Evolutionary conservation across 495 filamentous ascomycete genomes (phyloP), one percentile per base, ranked within the genome.

Genomic region (Xylaria castorea): DNA sequence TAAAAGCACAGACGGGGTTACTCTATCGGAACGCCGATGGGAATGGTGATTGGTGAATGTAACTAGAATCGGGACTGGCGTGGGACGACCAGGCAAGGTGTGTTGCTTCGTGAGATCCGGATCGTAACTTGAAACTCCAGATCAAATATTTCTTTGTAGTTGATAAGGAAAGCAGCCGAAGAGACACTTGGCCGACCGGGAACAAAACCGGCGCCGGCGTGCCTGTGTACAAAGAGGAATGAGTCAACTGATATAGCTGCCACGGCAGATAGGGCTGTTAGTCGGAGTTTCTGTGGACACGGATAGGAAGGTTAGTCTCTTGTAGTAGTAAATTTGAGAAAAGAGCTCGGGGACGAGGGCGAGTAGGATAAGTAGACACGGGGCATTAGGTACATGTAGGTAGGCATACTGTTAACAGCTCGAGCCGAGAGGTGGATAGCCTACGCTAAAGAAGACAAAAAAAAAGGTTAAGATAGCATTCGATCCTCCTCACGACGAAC

Each of bases 21-120:
- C 63, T 65, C 57, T 76, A 67, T 74, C 70, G 70, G 72, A 75
- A 70, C 61, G 55, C 66, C 71, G 48, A 71, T 44, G 73, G 62
- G 73, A 73, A 66, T 72, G 65, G 70, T 79, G 76, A 79, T 78
- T 78, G 78, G 78, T 50, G 74, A 70, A 69, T 38, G 62, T 5
- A 50, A 44, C 38, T 64, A 51, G 36, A 67, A 74, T 74, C 67
- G 71, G 65, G 55, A 44, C 30, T 65, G 73, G 55, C 69, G 65
- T 55, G 34, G 30, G 34, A 68, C 53, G 53, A 27, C 51, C 27
- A 34, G n/a, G 50, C 60, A 34, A 44, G 32, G 34, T 44, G 48
- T 65, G 58, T 65, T 64, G 66, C 66, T 50, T 63, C 53, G 70
- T 27, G 38, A 76, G 71, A 71, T 70, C 14, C n/a, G 42, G 20